A percentile compares a stretch with the other conserved stretches of the same genome.
Conservation (phyloP, 768 basidiomycete species). For the Russula earlei region DNA sequence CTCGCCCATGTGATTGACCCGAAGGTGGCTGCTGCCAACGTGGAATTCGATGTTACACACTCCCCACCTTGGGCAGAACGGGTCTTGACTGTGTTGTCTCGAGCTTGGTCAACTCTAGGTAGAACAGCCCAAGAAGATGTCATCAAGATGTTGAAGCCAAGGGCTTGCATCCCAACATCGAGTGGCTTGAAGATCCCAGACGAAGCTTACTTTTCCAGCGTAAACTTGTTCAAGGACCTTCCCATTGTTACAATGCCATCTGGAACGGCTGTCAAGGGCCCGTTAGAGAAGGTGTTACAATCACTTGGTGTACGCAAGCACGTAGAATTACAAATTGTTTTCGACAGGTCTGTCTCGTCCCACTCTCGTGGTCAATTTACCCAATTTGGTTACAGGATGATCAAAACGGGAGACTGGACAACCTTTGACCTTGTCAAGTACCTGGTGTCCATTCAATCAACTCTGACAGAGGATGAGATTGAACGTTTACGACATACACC, state of each 20-base stretch:
- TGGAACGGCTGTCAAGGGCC: conserved; percentile 50
- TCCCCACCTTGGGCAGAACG: conserved; percentile 76
- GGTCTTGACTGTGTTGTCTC: conserved; percentile 54
- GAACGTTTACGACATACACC: conserved; percentile 50
- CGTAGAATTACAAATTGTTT: conserved; percentile 90
- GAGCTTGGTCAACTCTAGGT: conserved; percentile 61
- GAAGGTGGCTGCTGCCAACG: conserved; percentile 31
- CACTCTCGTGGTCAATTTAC: neutral
- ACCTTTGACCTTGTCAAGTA: conserved; percentile 80
- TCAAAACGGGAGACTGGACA: conserved; percentile 86
- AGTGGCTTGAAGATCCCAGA: conserved; percentile 62
- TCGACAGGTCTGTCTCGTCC: conserved; percentile 50
- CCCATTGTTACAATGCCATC: conserved; percentile 70
- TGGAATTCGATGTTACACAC: conserved; percentile 50
- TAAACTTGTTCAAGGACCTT: conserved; percentile 82
- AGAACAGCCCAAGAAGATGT: conserved; percentile 36
- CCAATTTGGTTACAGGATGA: conserved; percentile 46
- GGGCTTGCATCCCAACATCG: conserved; percentile 43
- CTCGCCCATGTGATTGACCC: conserved; percentile 51
- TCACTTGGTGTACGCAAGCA: conserved; percentile 81
- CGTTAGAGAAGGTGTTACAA: conserved; percentile 59
- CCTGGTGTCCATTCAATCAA: conserved; percentile 69
- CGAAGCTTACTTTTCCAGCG: conserved; percentile 77
- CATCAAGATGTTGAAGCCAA: conserved; percentile 33
- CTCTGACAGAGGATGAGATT: conserved; percentile 47